A percentile compares a stretch with the other conserved stretches of the same genome.
Evolutionary conservation across 2,329 filamentous ascomycete species (phyloP).

Genomic region (Cordyceps javanica): DNA sequence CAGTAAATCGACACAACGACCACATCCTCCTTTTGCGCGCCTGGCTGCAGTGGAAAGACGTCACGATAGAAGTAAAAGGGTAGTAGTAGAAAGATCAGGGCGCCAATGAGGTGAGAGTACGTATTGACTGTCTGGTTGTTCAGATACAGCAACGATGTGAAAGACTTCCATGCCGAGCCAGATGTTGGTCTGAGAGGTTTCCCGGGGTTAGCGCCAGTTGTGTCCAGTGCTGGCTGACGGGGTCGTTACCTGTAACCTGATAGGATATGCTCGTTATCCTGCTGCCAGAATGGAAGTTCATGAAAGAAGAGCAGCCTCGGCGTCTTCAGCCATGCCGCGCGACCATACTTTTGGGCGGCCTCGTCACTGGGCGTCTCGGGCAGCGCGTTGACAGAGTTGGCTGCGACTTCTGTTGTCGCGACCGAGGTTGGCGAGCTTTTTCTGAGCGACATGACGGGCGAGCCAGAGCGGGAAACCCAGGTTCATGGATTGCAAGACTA

Average conservation of each 20-base stretch:
- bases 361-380: not conserved
- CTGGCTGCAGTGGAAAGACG: not conserved
- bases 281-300: conserved; percentile 7
- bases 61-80: conserved; percentile 12
- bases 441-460: not conserved
- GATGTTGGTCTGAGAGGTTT: conserved; percentile 6
- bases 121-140: conserved; percentile 15
- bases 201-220: too few species aligned
- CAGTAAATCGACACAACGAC: conserved; percentile 16
- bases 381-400: not conserved
- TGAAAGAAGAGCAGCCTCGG: conserved; percentile 9
- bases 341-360: not conserved
- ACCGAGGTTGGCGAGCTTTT: not conserved
- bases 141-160: conserved; percentile 13
- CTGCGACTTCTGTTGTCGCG: not conserved
- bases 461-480: not conserved
- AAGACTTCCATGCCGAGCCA: conserved; percentile 6
- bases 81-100: conserved; percentile 7
- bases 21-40: conserved; percentile 4
- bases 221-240: not conserved
- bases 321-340: conserved; percentile 1
- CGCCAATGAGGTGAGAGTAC: conserved; percentile 14
- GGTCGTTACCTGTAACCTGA: conserved; percentile 7
- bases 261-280: conserved; percentile 12
- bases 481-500: not conserved